Conservation (phyloP, 2,329 filamentous ascomycete genomes). For the Fusarium longipes region DNA sequence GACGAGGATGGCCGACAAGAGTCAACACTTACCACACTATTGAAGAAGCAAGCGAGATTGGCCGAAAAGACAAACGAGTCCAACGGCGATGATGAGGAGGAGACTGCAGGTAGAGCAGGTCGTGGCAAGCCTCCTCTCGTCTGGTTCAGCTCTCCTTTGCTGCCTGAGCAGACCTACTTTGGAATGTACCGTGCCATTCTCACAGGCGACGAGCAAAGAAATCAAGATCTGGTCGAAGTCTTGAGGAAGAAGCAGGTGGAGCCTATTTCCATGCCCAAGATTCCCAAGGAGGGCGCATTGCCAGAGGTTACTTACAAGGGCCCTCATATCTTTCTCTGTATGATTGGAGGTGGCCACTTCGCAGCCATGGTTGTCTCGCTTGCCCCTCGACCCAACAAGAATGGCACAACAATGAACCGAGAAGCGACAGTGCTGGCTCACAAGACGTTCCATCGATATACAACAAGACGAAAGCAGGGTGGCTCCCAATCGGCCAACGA, state of each 20-base stretch:
- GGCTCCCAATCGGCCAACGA: slow-evolving; percentile 95
- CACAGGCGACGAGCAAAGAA: slow-evolving; percentile 74
- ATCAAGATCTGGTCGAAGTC: slow-evolving; percentile 70
- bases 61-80: slow-evolving; percentile 62
- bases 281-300: slow-evolving; percentile 68
- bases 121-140: slow-evolving; percentile 79
- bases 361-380: slow-evolving; percentile 95
- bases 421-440: slow-evolving; percentile 91
- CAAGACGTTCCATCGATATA: slow-evolving; percentile 98
- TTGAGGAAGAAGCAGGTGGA: slow-evolving; percentile 82
- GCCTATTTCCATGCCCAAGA: slow-evolving; percentile 65
- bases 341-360: slow-evolving; percentile 98
- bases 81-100: slow-evolving; percentile 59
- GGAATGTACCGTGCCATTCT: slow-evolving; percentile 89
- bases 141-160: slow-evolving; percentile 82
- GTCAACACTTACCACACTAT: slow-evolving; percentile 76
- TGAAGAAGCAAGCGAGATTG: slow-evolving; percentile 86
- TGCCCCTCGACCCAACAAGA: slow-evolving; percentile 80
- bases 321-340: slow-evolving; percentile 94
- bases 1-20: slow-evolving; percentile 68
- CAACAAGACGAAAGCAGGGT: slow-evolving; percentile 94
- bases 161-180: slow-evolving; percentile 83
- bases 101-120: slow-evolving; percentile 59
- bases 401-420: slow-evolving; percentile 76
- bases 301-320: slow-evolving; percentile 70